Evolutionary conservation across 2,329 filamentous ascomycete genomes (phyloP).

Genomic region (Dactylellina drechsleri): DNA sequence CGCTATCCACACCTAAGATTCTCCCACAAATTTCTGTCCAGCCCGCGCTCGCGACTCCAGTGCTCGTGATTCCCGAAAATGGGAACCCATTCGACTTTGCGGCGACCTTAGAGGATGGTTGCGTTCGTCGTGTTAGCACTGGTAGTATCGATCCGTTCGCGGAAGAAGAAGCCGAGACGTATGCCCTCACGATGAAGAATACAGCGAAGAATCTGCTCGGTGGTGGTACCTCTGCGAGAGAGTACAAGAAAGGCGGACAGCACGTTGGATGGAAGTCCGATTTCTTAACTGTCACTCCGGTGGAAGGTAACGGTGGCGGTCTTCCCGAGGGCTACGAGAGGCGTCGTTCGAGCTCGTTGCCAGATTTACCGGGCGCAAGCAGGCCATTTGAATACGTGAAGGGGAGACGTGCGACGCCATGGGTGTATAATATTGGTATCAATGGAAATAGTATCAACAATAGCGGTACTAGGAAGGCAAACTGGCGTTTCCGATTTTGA

Average conservation of each 20-base stretch:
- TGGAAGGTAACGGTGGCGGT: conserved; percentile 5
- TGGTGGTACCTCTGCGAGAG: background rate
- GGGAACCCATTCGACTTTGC: conserved; percentile 46
- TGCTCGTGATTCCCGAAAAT: conserved; percentile 33
- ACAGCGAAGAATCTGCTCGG: conserved; percentile 21
- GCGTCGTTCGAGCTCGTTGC: conserved; percentile 48
- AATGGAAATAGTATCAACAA: conserved; percentile 13
- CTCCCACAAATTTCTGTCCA: conserved; percentile 28
- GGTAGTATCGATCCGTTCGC: conserved; percentile 34
- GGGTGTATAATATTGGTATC: conserved; percentile 51
- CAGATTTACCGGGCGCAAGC: conserved; percentile 38
- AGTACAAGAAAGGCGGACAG: background rate
- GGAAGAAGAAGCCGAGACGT: conserved; percentile 13
- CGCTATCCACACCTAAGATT: conserved; percentile 12
- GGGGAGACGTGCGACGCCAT: conserved; percentile 44
- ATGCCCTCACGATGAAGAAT: background rate
- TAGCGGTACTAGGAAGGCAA: conserved; percentile 9
- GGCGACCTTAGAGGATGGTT: conserved; percentile 30
- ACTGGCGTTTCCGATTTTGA: conserved; percentile 42
- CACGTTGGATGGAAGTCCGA: conserved; percentile 46
- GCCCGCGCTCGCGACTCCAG: conserved; percentile 28
- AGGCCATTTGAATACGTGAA: conserved; percentile 36
- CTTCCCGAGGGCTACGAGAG: conserved; percentile 13
- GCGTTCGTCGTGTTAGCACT: conserved; percentile 37
- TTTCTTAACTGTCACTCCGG: conserved; percentile 23